Base-by-base conservation (phyloP, 352 stramenopile genomes). In the Pythium graminicola region DNA sequence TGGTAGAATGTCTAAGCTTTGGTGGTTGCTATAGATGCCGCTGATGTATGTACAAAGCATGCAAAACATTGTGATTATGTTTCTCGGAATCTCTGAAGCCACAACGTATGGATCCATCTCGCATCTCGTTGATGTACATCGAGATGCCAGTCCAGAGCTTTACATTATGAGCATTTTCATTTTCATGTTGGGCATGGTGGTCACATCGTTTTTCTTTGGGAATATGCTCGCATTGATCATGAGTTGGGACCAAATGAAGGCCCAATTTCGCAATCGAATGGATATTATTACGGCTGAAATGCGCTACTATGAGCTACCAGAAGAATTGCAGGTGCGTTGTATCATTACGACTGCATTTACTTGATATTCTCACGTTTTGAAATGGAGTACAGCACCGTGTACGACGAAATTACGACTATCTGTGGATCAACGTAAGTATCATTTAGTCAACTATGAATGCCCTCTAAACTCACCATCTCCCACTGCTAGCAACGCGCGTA, bases 271-370 rank as follows among this genome's bases (percentile, higher is more conserved):
- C 28, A 90, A 90, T 54, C 75, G 77, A 29, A 92, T 93, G 81
- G 83, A 92, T 54, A 85, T 89, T 64, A 89, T 93, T 53, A 74
- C 69, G 44, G 73, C 77, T 8, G 77, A 89, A 41, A 89, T 92
- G 78, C 75, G 76, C 26, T 80, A 92, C 41, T 89, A 92, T 62
- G 75, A 89, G 41, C 57, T 92, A 7, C 81, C 78, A 1, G 69
- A 85, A 48, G 78, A 87, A 16, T 50, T 89, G 20, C 72, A 78
- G 62, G 69, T 77, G 42, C 20, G 31, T 19, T 7, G 9, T 33
- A 9, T 27, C 6, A 33, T 16, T 20, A 33, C 7, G 3, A 8
- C 1, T 8, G 13, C 13, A 49, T 28, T 0, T 28, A 8, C 24
- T 47, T 1, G 5, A 20, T 17, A 42, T 17, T 39, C 19, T 22